Evolutionary conservation across 2,329 filamentous ascomycete genomes (phyloP).

Genomic region (Verruconis gallopava): DNA sequence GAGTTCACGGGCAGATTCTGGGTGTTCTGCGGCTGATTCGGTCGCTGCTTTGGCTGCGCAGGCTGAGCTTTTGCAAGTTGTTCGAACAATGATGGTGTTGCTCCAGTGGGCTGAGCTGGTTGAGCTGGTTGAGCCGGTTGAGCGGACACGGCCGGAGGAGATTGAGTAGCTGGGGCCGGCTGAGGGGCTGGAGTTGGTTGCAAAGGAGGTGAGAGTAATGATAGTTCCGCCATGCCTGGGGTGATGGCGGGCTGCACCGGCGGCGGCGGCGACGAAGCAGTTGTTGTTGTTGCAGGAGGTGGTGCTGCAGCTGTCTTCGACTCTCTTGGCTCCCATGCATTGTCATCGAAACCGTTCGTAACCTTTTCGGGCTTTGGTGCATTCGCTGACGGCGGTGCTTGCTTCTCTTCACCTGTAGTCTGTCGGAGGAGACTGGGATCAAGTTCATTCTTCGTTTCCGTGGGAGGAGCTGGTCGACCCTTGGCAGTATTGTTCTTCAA

Average conservation of each 20-base stretch:
- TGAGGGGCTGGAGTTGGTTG: constrained; percentile 37
- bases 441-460: constrained; percentile 73
- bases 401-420: constrained; percentile 29
- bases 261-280: constrained; percentile 26
- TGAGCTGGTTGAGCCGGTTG: constrained; percentile 30
- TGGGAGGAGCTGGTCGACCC: constrained; percentile 73
- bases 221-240: constrained; percentile 57
- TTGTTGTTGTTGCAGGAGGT: constrained; percentile 19
- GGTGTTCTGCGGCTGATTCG: constrained; percentile 53
- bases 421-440: constrained; percentile 75
- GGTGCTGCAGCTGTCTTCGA: constrained; percentile 44
- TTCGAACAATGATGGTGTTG: constrained; percentile 15
- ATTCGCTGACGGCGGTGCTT: constrained; percentile 38
- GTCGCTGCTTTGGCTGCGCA: constrained; percentile 47
- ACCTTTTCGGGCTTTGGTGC: constrained; percentile 36
- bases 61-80: constrained; percentile 21
- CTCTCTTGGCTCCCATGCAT: constrained; percentile 94
- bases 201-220: constrained; percentile 47
- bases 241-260: constrained; percentile 41
- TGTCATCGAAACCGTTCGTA: constrained; percentile 70
- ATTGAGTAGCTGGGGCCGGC: constrained; percentile 36
- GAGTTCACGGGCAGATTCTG: constrained; percentile 36
- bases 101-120: constrained; percentile 19
- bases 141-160: constrained; percentile 27
- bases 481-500: constrained; percentile 92